phyloP scores from a whole-genome alignment of 2,329 filamentous ascomycete genomes.

The Ciborinia camelliae region DNA sequence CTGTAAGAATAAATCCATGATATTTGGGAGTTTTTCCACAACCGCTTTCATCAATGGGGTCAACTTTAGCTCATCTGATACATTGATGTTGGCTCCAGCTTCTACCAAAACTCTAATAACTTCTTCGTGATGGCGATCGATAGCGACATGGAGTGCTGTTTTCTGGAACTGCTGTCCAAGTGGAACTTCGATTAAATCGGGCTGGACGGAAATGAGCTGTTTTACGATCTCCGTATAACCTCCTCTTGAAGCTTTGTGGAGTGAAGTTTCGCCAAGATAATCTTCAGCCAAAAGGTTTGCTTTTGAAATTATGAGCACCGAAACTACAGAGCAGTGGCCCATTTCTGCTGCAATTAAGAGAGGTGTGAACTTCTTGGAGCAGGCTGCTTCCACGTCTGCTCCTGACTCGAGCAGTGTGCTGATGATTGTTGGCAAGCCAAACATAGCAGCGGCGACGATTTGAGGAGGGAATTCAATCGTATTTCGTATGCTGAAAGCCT shows the following conservation, averaged over 20 bases:
- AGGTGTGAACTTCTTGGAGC: not conserved
- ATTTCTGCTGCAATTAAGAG: constrained; percentile 4
- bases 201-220: not conserved
- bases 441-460: not conserved
- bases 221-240: not conserved
- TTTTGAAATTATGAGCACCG: not conserved
- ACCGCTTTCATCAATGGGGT: not conserved
- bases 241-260: not conserved
- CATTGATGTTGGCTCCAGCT: not conserved
- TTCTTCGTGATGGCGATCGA: not conserved
- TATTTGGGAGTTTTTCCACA: not conserved
- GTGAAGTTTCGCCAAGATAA: not conserved
- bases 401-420: not conserved
- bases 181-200: not conserved
- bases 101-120: not conserved
- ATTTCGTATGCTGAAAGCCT: not conserved
- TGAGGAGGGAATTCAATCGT: not conserved
- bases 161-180: not conserved
- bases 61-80: not conserved
- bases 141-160: constrained; percentile 3
- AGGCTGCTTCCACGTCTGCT: not conserved
- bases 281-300: constrained; percentile 8
- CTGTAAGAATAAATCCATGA: not conserved
- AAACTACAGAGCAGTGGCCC: not conserved
- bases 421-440: not conserved